phyloP scores from a whole-genome alignment of 2,329 filamentous ascomycete species.

The Apiospora koreana region DNA sequence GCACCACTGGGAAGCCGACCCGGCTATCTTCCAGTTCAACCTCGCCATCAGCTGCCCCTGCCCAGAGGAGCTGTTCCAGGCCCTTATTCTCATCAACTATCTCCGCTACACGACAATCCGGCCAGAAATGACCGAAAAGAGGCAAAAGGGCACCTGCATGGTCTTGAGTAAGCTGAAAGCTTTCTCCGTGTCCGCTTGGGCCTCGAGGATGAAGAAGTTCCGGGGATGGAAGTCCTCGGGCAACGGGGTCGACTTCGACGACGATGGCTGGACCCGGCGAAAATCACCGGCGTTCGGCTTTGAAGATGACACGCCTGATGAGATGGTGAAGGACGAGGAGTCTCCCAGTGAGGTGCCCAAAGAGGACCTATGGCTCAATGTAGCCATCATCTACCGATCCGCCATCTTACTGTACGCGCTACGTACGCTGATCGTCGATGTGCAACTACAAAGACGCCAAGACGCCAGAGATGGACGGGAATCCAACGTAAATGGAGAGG shows the following conservation, averaged over 20 bases:
- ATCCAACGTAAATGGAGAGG: neutral
- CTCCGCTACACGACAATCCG: constrained; percentile 10
- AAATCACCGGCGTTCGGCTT: neutral
- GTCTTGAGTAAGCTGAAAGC: constrained; percentile 13
- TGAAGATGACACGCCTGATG: neutral
- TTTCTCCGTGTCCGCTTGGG: constrained; percentile 14
- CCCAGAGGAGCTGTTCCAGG: constrained; percentile 17
- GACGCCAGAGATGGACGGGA: too few relatives aligned
- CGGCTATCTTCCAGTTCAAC: constrained; percentile 14
- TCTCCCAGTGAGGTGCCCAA: constrained; percentile 11
- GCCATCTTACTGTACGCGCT: constrained; percentile 15
- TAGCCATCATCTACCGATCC: constrained; percentile 15
- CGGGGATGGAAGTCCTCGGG: constrained; percentile 15
- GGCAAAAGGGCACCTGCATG: constrained; percentile 16
- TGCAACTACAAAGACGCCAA: neutral
- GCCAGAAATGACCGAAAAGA: neutral
- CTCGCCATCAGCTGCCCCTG: constrained; percentile 15
- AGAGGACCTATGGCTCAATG: constrained; percentile 13
- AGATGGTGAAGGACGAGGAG: neutral
- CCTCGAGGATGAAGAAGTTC: constrained; percentile 16
- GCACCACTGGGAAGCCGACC: constrained; percentile 17
- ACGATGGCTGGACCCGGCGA: neutral
- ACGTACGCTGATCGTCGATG: constrained; percentile 14
- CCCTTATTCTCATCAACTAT: constrained; percentile 18
- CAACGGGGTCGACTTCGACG: constrained; percentile 16